Conservation (phyloP, 169 alveolate genomes). For the Eimeria praecox region DNA sequence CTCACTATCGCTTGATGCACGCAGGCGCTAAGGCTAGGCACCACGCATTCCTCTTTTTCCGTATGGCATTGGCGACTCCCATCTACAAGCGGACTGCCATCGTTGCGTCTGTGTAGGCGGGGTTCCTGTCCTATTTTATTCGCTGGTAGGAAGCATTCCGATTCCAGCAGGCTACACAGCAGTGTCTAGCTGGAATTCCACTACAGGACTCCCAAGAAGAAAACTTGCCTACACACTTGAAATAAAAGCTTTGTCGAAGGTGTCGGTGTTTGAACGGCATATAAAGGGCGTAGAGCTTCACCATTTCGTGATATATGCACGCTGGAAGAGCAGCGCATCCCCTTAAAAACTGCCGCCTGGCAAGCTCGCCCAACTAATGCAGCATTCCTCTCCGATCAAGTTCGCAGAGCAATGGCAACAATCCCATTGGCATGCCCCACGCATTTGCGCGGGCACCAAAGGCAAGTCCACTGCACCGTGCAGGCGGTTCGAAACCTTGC, state of each 20-base stretch:
- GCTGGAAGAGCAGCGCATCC: not conserved
- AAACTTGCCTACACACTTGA: not conserved
- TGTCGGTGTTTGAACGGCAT: not conserved
- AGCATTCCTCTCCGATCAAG: not conserved
- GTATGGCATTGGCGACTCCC: not conserved
- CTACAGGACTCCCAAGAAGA: not conserved
- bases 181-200: not conserved
- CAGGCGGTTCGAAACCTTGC: constrained; percentile 3
- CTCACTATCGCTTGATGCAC: not conserved
- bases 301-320: not conserved
- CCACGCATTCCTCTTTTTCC: too few species aligned
- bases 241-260: not conserved
- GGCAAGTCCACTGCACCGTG: not conserved
- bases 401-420: not conserved
- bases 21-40: too few species aligned
- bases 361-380: not conserved
- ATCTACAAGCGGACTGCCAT: not conserved
- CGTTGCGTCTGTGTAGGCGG: not conserved
- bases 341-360: not conserved
- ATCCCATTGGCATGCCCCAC: not conserved
- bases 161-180: not conserved
- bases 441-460: not conserved
- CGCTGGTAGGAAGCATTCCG: not conserved
- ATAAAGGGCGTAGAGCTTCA: not conserved
- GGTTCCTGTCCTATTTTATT: not conserved